Base-by-base conservation (phyloP, 768 basidiomycete genomes). In the Suillus lakei region DNA sequence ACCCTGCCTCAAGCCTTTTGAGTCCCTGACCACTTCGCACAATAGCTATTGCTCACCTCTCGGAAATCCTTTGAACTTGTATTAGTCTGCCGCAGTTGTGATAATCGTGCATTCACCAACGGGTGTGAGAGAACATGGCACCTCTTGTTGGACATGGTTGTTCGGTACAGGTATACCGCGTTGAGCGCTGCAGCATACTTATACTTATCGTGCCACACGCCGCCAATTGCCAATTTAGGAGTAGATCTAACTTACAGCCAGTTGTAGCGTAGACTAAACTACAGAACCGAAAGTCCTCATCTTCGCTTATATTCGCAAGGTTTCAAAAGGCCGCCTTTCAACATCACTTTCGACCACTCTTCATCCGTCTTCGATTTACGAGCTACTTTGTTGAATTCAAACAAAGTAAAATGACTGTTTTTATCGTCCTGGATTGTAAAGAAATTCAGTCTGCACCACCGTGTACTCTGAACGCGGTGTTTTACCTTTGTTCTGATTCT, bases 271-370 rank as follows among this genome's bases (percentile, higher is more conserved):
- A 51, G 28, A 28, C 7, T 38, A 55, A 15, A 59, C 58, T 41
- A 54, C 12, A 13, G 18, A 41, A 59, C 18, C 38, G 26, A 59
- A 5, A 36, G 63, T 51, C 28, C 32, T 85, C 77, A 97, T 73
- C 95, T 84, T 70, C 91, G 84, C 75, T 97, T 98, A 76, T 98
- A 98, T 79, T 97, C 93, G 77, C 95, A 98, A 41, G 96, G 89
- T 76, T 93, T 94, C 64, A 98, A 81, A 43, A 92, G 71, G 63
- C 76, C 72, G 18, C 87, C 85, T 70, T 82, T 84, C 10, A 80
- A 78, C 71, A 86, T 59, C 28, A 94, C 68, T 50, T 80, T 80
- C 13, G 71, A 73, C 89, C 91, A 95, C 65, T 90, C 86, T 68
- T 86, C 81, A 56, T 87, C 82, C 44, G 77, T 79, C 72, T 83